Conservation (phyloP, 2,329 filamentous ascomycete genomes). For the Neoascochyta sp. region DNA sequence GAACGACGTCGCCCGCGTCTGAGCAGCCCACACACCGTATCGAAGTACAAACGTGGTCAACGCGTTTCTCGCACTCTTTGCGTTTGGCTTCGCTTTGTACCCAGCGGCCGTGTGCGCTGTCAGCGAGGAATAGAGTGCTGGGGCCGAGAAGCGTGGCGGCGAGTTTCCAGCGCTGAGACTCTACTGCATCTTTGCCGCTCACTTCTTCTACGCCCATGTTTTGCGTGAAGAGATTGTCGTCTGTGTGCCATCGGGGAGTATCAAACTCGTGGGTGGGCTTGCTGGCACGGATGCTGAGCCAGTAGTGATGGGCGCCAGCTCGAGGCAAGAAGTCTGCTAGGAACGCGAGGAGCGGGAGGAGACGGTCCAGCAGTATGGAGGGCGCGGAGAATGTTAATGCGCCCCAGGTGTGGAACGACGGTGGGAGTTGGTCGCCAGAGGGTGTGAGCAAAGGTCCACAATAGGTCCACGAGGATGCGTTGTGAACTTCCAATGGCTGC, state of each 20-base stretch:
- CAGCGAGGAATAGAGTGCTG: slow-evolving; percentile 45
- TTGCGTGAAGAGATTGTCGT: slow-evolving; percentile 46
- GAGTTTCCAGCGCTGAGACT: slow-evolving; percentile 45
- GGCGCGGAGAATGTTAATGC: slow-evolving; percentile 33
- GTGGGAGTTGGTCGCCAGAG: slow-evolving; percentile 8
- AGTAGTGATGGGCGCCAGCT: slow-evolving; percentile 43
- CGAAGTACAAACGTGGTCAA: slow-evolving; percentile 43
- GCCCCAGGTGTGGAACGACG: slow-evolving; percentile 39
- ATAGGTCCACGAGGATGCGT: slow-evolving; percentile 26
- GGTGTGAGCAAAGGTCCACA: slow-evolving; percentile 19
- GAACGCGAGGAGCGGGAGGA: slow-evolving; percentile 44
- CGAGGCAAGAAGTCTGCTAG: slow-evolving; percentile 38
- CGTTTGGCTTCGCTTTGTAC: too few relatives aligned
- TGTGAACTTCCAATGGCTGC: slow-evolving; percentile 7
- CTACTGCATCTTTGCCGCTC: slow-evolving; percentile 1
- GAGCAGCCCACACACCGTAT: slow-evolving; percentile 47
- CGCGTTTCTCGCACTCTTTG: slow-evolving; percentile 10
- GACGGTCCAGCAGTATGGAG: slow-evolving; percentile 22
- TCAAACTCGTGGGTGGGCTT: slow-evolving; percentile 45
- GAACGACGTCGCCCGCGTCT: slow-evolving; percentile 41
- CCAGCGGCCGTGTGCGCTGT: too few relatives aligned
- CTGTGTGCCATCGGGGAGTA: slow-evolving; percentile 48
- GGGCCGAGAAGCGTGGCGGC: slow-evolving; percentile 48
- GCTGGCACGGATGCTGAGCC: slow-evolving; percentile 49
- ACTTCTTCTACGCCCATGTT: not conserved